Percentiles rank a stretch among this genome's conserved stretches.
Evolutionary conservation across 495 filamentous ascomycete species (phyloP).

Genomic region (Daldinia decipiens): DNA sequence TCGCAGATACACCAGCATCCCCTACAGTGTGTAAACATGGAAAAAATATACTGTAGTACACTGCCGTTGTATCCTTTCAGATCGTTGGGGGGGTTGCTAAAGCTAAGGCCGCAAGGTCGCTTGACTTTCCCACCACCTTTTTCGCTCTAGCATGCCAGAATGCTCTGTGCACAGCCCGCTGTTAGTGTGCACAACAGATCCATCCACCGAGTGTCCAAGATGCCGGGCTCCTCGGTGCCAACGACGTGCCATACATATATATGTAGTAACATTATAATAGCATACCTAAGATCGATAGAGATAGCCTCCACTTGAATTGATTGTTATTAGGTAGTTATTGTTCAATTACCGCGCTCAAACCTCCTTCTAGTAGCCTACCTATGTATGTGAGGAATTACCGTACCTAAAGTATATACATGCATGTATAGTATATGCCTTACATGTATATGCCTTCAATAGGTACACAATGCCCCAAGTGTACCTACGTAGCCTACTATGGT

Average conservation of each 20-base stretch:
- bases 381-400: neutral
- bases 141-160: slow-evolving; percentile 19
- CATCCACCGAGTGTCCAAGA: slow-evolving; percentile 35
- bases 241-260: neutral
- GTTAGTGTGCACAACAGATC: slow-evolving; percentile 28
- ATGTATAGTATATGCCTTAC: neutral
- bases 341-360: slow-evolving; percentile 18
- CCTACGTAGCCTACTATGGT: neutral
- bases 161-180: slow-evolving; percentile 15
- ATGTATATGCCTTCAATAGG: too few species aligned
- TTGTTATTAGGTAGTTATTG: neutral
- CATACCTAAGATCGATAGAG: neutral
- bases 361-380: slow-evolving; percentile 16
- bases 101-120: slow-evolving; percentile 9
- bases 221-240: slow-evolving; percentile 31
- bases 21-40: neutral
- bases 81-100: neutral
- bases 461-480: neutral
- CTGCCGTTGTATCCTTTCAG: slow-evolving; percentile 9
- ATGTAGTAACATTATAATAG: neutral
- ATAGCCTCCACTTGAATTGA: slow-evolving; percentile 17
- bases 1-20: neutral
- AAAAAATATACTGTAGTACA: neutral
- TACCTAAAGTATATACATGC: neutral
- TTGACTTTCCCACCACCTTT: slow-evolving; percentile 14